Conservation (phyloP, 179 eudicot genomes). For the Corrigiola litoralis region DNA sequence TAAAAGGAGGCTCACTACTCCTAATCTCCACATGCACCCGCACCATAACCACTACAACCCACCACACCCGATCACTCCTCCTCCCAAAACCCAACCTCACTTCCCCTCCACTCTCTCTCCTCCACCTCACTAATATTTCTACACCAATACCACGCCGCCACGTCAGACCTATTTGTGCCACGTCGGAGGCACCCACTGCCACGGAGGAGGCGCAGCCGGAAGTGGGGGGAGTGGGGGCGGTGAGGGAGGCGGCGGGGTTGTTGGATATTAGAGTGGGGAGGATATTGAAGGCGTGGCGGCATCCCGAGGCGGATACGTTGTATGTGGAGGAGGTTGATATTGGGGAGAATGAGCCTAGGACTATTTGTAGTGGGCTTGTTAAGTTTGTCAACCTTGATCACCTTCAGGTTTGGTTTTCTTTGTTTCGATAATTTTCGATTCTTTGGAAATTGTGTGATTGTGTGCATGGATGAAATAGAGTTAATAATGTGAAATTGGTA, state of each 20-base stretch:
- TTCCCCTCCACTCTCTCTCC: slow-evolving; percentile 14
- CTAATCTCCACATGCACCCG: slow-evolving; percentile 16
- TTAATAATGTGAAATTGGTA: too few relatives aligned
- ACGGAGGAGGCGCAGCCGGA: neutral
- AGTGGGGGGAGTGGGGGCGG: neutral
- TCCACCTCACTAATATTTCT: slow-evolving; percentile 2
- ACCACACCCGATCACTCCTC: slow-evolving; percentile 1
- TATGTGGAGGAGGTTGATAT: slow-evolving; percentile 92
- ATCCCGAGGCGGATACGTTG: slow-evolving; percentile 82
- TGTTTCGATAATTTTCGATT: neutral
- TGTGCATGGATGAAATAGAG: too few relatives aligned
- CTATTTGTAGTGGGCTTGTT: slow-evolving; percentile 94
- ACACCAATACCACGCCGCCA: slow-evolving; percentile 8
- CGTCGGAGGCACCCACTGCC: slow-evolving; percentile 10
- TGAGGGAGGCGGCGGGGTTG: slow-evolving; percentile 48
- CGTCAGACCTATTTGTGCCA: slow-evolving; percentile 20
- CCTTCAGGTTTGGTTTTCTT: slow-evolving; percentile 50
- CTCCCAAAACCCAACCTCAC: slow-evolving; percentile 3
- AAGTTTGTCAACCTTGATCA: slow-evolving; percentile 56
- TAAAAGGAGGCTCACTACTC: slow-evolving; percentile 14
- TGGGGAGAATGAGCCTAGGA: slow-evolving; percentile 70
- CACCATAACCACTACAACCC: neutral
- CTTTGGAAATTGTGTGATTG: too few relatives aligned
- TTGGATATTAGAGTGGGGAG: slow-evolving; percentile 80
- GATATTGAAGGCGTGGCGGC: slow-evolving; percentile 67